phyloP scores from a whole-genome alignment of 2,329 filamentous ascomycete species.

The Orbilia javanica region DNA sequence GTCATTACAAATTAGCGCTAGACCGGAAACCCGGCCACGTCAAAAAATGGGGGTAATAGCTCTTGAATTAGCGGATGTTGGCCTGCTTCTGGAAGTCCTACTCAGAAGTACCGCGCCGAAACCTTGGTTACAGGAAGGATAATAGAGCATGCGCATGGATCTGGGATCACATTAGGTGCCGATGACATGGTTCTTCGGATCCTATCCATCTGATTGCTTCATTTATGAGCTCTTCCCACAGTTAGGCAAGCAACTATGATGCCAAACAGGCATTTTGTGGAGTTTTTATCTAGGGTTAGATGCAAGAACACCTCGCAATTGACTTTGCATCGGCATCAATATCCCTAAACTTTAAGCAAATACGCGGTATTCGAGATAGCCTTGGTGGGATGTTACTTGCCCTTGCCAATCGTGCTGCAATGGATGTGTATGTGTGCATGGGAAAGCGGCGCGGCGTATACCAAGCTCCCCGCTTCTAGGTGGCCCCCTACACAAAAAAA shows the following conservation, averaged over 20 bases:
- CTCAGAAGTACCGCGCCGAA: neutral
- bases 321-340: neutral
- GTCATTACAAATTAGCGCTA: constrained; percentile 28
- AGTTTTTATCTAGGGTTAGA: neutral
- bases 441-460: constrained; percentile 29
- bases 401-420: constrained; percentile 20
- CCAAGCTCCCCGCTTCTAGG: constrained; percentile 8
- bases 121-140: neutral
- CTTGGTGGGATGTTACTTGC: constrained; percentile 16
- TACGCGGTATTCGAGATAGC: constrained; percentile 8
- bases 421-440: neutral
- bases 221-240: neutral
- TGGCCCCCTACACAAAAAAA: constrained; percentile 1
- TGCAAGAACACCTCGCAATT: neutral
- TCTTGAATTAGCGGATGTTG: neutral
- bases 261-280: neutral
- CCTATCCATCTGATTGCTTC: neutral
- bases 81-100: constrained; percentile 1
- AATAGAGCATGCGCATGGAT: constrained; percentile 1
- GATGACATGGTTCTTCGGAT: constrained; percentile 13
- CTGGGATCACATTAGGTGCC: neutral
- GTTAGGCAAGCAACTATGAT: neutral
- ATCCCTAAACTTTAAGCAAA: neutral
- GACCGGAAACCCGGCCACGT: constrained; percentile 15
- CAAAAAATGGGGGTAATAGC: neutral